phyloP scores from a whole-genome alignment of 495 filamentous ascomycete species.

The Xylaria telfairii region DNA sequence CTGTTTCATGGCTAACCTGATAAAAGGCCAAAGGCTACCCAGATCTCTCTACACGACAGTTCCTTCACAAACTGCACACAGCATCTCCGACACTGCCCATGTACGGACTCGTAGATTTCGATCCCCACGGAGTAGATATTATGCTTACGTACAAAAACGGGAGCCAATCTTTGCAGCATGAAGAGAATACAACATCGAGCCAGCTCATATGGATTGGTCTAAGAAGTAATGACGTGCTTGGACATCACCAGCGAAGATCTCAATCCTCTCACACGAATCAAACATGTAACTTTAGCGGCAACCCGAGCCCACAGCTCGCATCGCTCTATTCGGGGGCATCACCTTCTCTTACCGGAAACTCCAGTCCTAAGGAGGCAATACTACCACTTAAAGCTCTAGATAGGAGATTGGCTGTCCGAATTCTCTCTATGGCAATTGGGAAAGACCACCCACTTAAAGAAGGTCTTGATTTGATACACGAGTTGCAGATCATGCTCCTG shows the following conservation, averaged over 20 bases:
- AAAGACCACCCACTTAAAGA: slow-evolving; percentile 13
- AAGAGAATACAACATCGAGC: slow-evolving; percentile 64
- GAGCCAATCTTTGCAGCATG: slow-evolving; percentile 74
- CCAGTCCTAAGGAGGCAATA: slow-evolving; percentile 23
- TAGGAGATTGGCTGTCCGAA: slow-evolving; percentile 66
- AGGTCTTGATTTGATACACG: slow-evolving; percentile 58
- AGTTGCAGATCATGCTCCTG: slow-evolving; percentile 87
- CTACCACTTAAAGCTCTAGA: slow-evolving; percentile 67
- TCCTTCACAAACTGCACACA: slow-evolving; percentile 59
- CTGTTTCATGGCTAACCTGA: slow-evolving; percentile 43
- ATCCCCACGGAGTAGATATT: slow-evolving; percentile 87
- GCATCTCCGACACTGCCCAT: slow-evolving; percentile 53
- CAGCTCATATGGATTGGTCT: slow-evolving; percentile 77
- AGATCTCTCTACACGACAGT: slow-evolving; percentile 78
- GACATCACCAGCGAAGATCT: neutral
- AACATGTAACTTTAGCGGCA: neutral
- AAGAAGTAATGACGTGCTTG: slow-evolving; percentile 62
- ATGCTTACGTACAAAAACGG: slow-evolving; percentile 87
- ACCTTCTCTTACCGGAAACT: slow-evolving; percentile 40
- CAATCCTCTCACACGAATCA: neutral
- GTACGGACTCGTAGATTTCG: slow-evolving; percentile 79
- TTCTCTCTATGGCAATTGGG: slow-evolving; percentile 61
- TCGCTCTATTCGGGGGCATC: neutral
- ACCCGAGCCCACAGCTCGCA: neutral
- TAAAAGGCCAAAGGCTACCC: slow-evolving; percentile 88